phyloP scores from a whole-genome alignment of 768 basidiomycete species.

The Termitomyces heimii region DNA sequence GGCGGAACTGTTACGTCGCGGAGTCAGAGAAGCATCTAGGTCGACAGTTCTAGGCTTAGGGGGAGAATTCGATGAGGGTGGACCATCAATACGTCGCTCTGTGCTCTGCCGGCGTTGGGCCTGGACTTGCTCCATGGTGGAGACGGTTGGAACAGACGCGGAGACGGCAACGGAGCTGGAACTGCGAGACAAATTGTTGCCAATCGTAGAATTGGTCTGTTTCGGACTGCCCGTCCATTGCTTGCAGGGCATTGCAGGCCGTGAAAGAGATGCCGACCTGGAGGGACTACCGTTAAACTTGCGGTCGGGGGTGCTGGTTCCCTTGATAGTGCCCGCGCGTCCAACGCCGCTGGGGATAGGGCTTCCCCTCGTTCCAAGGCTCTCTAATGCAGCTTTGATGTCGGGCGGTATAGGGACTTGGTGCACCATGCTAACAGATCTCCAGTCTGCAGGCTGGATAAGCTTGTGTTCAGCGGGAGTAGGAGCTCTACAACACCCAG shows the following conservation, averaged over 20 bases:
- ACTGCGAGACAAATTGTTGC: slow-evolving; percentile 31
- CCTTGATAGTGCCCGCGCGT: slow-evolving; percentile 23
- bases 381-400: slow-evolving; percentile 63
- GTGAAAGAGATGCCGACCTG: slow-evolving; percentile 25
- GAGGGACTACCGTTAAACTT: slow-evolving; percentile 38
- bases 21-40: slow-evolving; percentile 40
- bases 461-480: slow-evolving; percentile 48
- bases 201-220: slow-evolving; percentile 32
- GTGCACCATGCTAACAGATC: slow-evolving; percentile 70
- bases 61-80: slow-evolving; percentile 54
- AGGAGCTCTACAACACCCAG: slow-evolving; percentile 84
- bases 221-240: slow-evolving; percentile 53
- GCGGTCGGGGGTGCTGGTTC: slow-evolving; percentile 32
- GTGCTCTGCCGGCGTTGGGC: slow-evolving; percentile 42
- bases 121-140: slow-evolving; percentile 38
- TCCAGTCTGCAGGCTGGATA: slow-evolving; percentile 76
- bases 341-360: slow-evolving; percentile 23
- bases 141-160: slow-evolving; percentile 40
- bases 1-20: slow-evolving; percentile 33
- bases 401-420: slow-evolving; percentile 68
- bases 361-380: slow-evolving; percentile 34
- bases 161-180: slow-evolving; percentile 34
- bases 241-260: slow-evolving; percentile 30
- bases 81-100: slow-evolving; percentile 39
- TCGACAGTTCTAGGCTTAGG: slow-evolving; percentile 57